Conservation (phyloP, 257 asterid genomes). For the Plantago major region DNA sequence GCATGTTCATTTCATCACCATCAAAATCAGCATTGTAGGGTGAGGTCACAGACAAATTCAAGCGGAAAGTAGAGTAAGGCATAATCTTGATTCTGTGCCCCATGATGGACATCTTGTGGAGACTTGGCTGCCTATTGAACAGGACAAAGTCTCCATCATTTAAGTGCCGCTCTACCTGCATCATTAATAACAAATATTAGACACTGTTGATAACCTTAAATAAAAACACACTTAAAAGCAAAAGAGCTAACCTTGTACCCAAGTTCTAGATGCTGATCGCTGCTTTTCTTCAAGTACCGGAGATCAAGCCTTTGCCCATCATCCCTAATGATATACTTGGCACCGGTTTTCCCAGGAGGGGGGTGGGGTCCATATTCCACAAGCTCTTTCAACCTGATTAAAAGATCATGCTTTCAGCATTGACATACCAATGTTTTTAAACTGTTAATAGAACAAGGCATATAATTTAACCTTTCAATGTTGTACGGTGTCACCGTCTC, state of each 20-base stretch:
- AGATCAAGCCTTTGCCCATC: constrained; percentile 99
- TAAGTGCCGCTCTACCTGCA: constrained; percentile 97
- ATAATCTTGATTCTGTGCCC: constrained; percentile 96
- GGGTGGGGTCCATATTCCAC: constrained; percentile 99
- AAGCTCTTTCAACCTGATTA: constrained; percentile 86
- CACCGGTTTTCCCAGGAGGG: constrained; percentile 99
- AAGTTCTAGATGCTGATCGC: constrained; percentile 91
- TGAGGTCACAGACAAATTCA: constrained; percentile 93
- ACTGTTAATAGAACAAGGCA: constrained; percentile 5
- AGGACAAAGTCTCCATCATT: constrained; percentile 96
- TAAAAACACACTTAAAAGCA: too few species aligned
- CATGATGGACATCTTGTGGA: constrained; percentile 98
- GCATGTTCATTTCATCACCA: constrained; percentile 99
- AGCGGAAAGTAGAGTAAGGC: constrained; percentile 97
- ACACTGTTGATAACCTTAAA: too few species aligned
- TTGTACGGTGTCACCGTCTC: constrained; percentile 99
- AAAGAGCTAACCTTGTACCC: constrained; percentile 92
- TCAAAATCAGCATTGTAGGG: constrained; percentile 99
- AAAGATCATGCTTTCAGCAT: constrained; percentile 15
- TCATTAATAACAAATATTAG: constrained; percentile 11
- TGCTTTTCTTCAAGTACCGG: constrained; percentile 94
- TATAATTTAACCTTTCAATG: constrained; percentile 67
- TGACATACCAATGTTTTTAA: constrained; percentile 15
- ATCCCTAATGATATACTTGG: constrained; percentile 93
- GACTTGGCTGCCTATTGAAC: constrained; percentile 97